Evolutionary conservation across 2,329 filamentous ascomycete genomes (phyloP).

Genomic region (Ramichloridium luteum): DNA sequence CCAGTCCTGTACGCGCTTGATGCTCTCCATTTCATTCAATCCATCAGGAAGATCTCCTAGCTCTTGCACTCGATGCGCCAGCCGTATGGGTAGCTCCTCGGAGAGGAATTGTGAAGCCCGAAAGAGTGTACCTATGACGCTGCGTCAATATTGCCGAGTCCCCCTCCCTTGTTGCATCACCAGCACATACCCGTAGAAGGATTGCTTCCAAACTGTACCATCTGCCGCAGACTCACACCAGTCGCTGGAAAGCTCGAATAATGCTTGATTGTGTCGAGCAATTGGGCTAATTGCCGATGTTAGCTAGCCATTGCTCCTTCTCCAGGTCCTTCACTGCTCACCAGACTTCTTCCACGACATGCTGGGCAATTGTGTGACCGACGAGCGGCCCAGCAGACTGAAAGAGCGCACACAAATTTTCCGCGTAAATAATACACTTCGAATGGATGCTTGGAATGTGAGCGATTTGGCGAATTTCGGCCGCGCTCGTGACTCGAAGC

Average conservation of each 20-base stretch:
- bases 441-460: not conserved
- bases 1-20: slow-evolving; percentile 91
- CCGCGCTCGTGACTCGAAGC: not conserved
- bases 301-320: not conserved
- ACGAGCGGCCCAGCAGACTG: not conserved
- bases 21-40: slow-evolving; percentile 94
- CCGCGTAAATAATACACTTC: not conserved
- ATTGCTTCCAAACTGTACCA: slow-evolving; percentile 96
- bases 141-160: too few relatives aligned
- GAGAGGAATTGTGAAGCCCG: slow-evolving; percentile 96
- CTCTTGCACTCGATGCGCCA: slow-evolving; percentile 93
- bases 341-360: slow-evolving; percentile 24
- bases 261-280: slow-evolving; percentile 24
- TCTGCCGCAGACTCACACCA: slow-evolving; percentile 89
- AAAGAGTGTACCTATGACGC: slow-evolving; percentile 68
- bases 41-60: slow-evolving; percentile 86
- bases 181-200: slow-evolving; percentile 63
- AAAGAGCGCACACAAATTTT: not conserved
- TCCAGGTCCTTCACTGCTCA: slow-evolving; percentile 7
- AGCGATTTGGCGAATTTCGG: not conserved
- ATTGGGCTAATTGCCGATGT: slow-evolving; percentile 10
- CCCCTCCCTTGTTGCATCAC: too few relatives aligned
- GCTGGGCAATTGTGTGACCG: slow-evolving; percentile 10
- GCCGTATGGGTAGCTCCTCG: slow-evolving; percentile 91
- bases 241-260: slow-evolving; percentile 80